Evolutionary conservation across 2,329 filamentous ascomycete species (phyloP), one percentile per base, ranked within the genome.

Genomic region (Colletotrichum truncatum): DNA sequence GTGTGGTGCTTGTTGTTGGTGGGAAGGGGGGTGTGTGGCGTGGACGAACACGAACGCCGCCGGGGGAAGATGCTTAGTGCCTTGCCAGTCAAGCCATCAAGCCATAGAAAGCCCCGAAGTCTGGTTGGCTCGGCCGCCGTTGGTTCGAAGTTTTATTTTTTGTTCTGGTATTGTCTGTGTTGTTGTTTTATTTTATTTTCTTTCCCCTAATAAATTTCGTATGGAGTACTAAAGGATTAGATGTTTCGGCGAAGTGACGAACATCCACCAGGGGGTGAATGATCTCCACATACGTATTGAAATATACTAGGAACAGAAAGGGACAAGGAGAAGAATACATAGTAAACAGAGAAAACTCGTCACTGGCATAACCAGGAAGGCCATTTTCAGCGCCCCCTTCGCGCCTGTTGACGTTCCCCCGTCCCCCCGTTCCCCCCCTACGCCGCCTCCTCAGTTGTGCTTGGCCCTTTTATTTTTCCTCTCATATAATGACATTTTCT

Each of bases 211-310:
- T 32, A 16, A 34, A 51, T 55, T 34, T 18, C n/a, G n/a, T n/a
- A n/a, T n/a, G n/a, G n/a, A n/a, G 8, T 45, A 23, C 48, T 36
- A 62, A 41, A 48, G 26, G 14, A 62, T 49, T 65, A 56, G 48
- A 39, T 55, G 41, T 65, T 65, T 65, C 62, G 48, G 48, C 30
- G 8, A 61, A 54, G 16, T 41, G 62, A 65, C 49, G 41, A 41
- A 16, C 34, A 48, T n/a, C 28, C 41, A 38, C 30, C 25, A 38
- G 53, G 26, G 56, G 48, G 61, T 32, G 9, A 9, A 16, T 26
- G 21, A 34, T 51, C 60, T 38, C 56, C 48, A 61, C 62, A 16
- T 26, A 41, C 38, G 21, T n/a, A 25, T 49, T 36, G 41, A 34
- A 10, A 41, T 26, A 9, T 48, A 28, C 18, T 49, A 32, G 39